Conservation (phyloP, 352 stramenopile species). For the Globisporangium acanthophoron region DNA sequence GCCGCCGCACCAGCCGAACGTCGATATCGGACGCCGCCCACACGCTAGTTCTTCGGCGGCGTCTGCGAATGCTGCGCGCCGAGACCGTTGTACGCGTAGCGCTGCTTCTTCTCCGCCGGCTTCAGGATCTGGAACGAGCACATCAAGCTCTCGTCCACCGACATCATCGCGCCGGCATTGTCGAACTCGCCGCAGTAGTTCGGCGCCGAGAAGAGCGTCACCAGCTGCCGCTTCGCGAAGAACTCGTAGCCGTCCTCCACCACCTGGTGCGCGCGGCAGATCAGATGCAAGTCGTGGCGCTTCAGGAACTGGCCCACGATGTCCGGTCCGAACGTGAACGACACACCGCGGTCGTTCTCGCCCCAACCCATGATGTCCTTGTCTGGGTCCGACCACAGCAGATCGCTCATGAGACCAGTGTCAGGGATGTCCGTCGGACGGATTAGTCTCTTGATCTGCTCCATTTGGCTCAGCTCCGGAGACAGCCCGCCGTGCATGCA, state of each 20-base stretch:
- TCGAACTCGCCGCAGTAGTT: constrained; percentile 99
- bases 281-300: constrained; percentile 95
- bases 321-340: constrained; percentile 98
- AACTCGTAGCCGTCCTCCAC: too few species aligned
- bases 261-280: too few species aligned
- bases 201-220: constrained; percentile 99
- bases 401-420: constrained; percentile 50
- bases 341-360: constrained; percentile 96
- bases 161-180: constrained; percentile 93
- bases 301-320: constrained; percentile 97
- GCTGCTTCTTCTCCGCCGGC: constrained; percentile 24
- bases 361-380: constrained; percentile 90
- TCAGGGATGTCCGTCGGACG: constrained; percentile 83
- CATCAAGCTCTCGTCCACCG: constrained; percentile 64
- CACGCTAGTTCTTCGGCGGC: constrained; percentile 43
- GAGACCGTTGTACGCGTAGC: constrained; percentile 62
- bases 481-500: constrained; percentile 94
- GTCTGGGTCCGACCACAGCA: constrained; percentile 87
- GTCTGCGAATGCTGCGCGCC: constrained; percentile 53
- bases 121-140: constrained; percentile 86
- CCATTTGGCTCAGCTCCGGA: constrained; percentile 95
- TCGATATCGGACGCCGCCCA: too few species aligned
- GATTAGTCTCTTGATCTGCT: constrained; percentile 93
- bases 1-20: too few species aligned
- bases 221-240: constrained; percentile 97